Evolutionary conservation across 1,284 basidiomycete genomes (phyloP), one percentile per base, ranked within the genome.

Genomic region (Irpex sp.): DNA sequence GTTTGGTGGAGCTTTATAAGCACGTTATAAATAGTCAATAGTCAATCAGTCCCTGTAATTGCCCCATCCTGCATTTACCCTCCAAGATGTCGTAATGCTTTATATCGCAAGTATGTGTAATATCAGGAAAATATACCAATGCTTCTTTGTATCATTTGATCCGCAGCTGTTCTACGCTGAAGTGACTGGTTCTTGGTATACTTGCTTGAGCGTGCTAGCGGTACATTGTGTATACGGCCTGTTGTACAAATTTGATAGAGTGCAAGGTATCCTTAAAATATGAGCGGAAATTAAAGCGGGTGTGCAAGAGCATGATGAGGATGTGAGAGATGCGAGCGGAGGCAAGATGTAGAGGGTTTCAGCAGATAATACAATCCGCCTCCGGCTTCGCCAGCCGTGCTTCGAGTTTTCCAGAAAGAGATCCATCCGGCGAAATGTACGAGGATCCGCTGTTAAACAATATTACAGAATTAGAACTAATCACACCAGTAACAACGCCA

Each of bases 311-410:
- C 44, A 47, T 47, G n/a, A 4, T 26, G 26, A 26, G 26, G 26
- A 26, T 26, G 26, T 26, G 26, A 26, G 26, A 26, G 26, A 26
- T 26, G 26, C 4, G 26, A 26, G 26, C 4, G 26, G 26, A 3
- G 26, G 26, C 26, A 26, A 26, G 26, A 26, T 26, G 4, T 26
- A 26, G 26, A 26, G 2, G 26, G 26, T 11, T 8, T 76, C 72
- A 89, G 66, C 85, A 87, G 48, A 89, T 82, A 11, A 85, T 71
- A 67, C 87, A 88, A 1, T 87, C 85, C 2, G 62, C 61, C n/a
- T 79, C 76, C 1, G 81, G 76, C 63, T 77, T 81, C 9, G 72
- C 76, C 6, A 90, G 76, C 40, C 78, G 76, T 3, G 82, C 86
- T 69, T 89, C 87, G 4, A 90, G 73, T 17, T 81, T 77, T 0